phyloP scores from a whole-genome alignment of 306 rosid species.

The Pueraria montana region DNA sequence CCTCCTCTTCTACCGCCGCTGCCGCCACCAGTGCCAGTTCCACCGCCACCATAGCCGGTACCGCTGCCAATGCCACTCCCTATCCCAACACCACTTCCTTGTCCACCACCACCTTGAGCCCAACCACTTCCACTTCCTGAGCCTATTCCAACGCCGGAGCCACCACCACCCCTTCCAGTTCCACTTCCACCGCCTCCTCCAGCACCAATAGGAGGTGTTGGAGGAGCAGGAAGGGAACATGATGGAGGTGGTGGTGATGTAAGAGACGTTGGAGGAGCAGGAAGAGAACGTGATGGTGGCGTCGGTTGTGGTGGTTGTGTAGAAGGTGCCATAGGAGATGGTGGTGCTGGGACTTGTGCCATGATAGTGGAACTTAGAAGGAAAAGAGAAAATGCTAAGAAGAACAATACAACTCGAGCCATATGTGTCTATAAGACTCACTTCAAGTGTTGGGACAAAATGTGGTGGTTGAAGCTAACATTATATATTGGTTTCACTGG shows the following conservation, averaged over 20 bases:
- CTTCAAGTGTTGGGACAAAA: background rate
- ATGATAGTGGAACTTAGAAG: background rate
- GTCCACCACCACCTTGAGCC: conserved; percentile 25
- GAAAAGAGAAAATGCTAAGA: background rate
- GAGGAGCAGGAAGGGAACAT: background rate
- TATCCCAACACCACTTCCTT: conserved; percentile 20
- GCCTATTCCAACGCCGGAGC: background rate
- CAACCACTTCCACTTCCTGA: conserved; percentile 18
- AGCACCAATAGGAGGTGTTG: background rate
- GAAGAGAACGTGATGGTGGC: no score
- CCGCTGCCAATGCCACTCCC: conserved; percentile 7
- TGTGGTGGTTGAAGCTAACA: background rate
- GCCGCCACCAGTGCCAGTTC: background rate
- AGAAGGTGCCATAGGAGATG: background rate
- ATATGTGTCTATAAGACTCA: background rate
- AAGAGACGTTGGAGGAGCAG: background rate
- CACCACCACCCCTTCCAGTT: background rate
- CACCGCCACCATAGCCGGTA: background rate
- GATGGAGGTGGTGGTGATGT: background rate
- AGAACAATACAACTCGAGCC: conserved; percentile 7
- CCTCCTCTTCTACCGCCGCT: background rate
- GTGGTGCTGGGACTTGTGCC: background rate
- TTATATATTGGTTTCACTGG: background rate
- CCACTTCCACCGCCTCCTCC: conserved; percentile 34
- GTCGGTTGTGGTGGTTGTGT: background rate